Conservation (phyloP, 2,329 filamentous ascomycete genomes). For the Penicillium occitanis region DNA sequence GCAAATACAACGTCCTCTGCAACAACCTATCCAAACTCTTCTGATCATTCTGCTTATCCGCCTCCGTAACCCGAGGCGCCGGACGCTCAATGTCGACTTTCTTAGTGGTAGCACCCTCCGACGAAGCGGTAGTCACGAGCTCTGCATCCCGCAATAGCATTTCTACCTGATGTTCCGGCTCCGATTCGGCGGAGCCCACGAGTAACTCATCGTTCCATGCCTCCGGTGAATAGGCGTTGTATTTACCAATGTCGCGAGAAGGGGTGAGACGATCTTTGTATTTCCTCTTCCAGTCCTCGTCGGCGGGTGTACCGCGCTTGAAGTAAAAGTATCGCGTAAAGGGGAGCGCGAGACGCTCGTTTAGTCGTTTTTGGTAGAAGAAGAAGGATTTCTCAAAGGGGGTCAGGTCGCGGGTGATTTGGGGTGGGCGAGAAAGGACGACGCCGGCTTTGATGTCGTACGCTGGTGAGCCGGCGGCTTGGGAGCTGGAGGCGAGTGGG, state of each 20-base stretch:
- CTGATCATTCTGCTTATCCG: conserved; percentile 72
- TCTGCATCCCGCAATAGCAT: conserved; percentile 74
- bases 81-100: conserved; percentile 70
- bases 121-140: conserved; percentile 40
- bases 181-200: conserved; percentile 67
- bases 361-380: conserved; percentile 95
- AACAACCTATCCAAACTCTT: conserved; percentile 76
- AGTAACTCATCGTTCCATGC: conserved; percentile 92
- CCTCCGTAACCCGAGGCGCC: conserved; percentile 69
- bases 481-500: conserved; percentile 44
- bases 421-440: conserved; percentile 81
- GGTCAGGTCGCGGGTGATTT: conserved; percentile 79
- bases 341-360: conserved; percentile 83
- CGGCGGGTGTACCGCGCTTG: conserved; percentile 80
- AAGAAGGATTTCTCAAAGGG: conserved; percentile 91
- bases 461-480: conserved; percentile 32
- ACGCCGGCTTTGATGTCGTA: conserved; percentile 64
- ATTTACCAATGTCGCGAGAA: conserved; percentile 80
- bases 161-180: conserved; percentile 65
- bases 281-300: conserved; percentile 88
- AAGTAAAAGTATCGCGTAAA: conserved; percentile 94
- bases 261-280: conserved; percentile 72
- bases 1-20: conserved; percentile 79
- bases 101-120: conserved; percentile 45
- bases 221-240: conserved; percentile 70